Base-by-base conservation (phyloP, 2,329 filamentous ascomycete species). In the Verticillium longisporum region DNA sequence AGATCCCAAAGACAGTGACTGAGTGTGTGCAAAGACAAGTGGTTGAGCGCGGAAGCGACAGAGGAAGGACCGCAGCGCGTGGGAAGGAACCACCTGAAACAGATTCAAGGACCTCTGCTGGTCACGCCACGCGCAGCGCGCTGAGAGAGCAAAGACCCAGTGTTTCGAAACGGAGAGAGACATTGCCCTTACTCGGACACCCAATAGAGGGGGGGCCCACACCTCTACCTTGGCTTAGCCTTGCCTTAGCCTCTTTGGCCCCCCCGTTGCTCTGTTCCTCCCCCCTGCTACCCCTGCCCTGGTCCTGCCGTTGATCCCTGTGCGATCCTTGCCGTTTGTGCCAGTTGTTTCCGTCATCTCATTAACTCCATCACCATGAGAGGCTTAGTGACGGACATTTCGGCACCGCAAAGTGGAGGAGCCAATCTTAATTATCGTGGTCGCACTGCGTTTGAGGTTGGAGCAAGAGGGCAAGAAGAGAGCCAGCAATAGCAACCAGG, bases 61-160 rank as follows among this genome's bases (percentile, higher is more conserved):
- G 55, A 18, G 26, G 33, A 9, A 21, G 26, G 33, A 21, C 31
- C 9, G 26, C 26, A 55, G 26, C 54, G 26, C 26, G 57, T 57
- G 32, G 45, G 55, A 15, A 45, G 58, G 37, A 45, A 36, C 32
- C 59, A 62, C 62, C 63, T 65, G 63, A 65, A 65, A 65, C 63
- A 64, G 60, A 65, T 65, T 64, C 50, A 61, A 65, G 62, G 63
- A 65, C 62, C 56, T 55, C 50, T 18, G 41, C 41, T 21, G 41
- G 41, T 50, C 41, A 50, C 41, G 41, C 41, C 41, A 50, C 41
- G 41, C 41, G 41, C 41, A 50, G 41, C 18, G 41, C 18, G 38
- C 21, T 50, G 41, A 50, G 41, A 18, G 41, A 50, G 41, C 41
- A 10, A 50, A 50, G 56, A 38, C 56, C 56, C 56, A 41, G 56